These are phyloP conservation scores for Dryas integrifolia DNA, from an alignment of 331 rosid species.

Conservation along the genomic window DNA sequence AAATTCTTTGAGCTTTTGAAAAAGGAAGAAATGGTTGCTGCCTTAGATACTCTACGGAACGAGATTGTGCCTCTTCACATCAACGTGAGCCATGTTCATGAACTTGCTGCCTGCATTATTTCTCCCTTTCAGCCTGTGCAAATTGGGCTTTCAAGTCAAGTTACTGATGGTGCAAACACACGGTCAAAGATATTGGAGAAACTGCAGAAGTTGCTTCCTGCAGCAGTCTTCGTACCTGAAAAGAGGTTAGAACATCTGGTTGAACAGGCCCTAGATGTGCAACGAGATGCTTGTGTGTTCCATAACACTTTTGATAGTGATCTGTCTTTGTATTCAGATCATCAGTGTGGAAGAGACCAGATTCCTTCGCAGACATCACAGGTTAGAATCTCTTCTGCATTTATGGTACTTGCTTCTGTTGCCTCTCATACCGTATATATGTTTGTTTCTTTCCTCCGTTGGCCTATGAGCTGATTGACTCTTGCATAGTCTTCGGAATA, in stretches of 20 bases:
- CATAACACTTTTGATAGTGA: conserved; percentile 7
- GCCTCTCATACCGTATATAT: not conserved
- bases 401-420: not conserved
- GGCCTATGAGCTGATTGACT: not conserved
- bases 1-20: conserved; percentile 18
- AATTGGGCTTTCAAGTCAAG: conserved; percentile 6
- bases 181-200: conserved; percentile 14
- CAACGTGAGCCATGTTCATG: conserved; percentile 5
- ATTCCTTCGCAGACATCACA: conserved; percentile 24
- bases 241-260: conserved; percentile 17
- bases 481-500: not conserved
- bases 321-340: conserved; percentile 11
- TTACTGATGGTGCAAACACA: conserved; percentile 14
- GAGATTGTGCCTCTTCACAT: conserved; percentile 18
- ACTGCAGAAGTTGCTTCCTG: conserved; percentile 19
- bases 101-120: conserved; percentile 1
- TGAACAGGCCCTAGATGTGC: conserved; percentile 21
- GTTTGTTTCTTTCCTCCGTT: not conserved
- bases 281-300: conserved; percentile 20
- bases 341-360: conserved; percentile 19
- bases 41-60: conserved; percentile 14
- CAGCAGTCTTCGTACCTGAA: conserved; percentile 9
- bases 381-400: not conserved
- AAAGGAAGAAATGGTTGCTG: conserved; percentile 1
- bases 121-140: not conserved